Evolutionary conservation across 1,284 basidiomycete species (phyloP).

Genomic region (Rhodotorula sp.): DNA sequence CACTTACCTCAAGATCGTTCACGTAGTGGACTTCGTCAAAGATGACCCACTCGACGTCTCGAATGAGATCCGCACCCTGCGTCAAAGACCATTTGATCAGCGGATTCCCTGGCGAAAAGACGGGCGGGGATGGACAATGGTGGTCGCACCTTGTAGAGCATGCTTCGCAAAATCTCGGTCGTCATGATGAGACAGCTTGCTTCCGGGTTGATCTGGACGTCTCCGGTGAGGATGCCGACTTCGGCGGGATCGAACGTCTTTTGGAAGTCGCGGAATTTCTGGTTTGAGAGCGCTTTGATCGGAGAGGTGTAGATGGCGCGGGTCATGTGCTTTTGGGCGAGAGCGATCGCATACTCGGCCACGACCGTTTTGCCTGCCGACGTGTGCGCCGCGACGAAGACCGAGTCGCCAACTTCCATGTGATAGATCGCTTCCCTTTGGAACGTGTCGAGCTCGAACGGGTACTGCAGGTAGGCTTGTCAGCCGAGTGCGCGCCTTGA

Average conservation of each 20-base stretch:
- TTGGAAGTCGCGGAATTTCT: slow-evolving; percentile 99
- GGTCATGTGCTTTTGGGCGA: slow-evolving; percentile 98
- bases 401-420: slow-evolving; percentile 94
- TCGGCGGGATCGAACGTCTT: slow-evolving; percentile 88
- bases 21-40: slow-evolving; percentile 99
- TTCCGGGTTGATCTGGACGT: slow-evolving; percentile 99
- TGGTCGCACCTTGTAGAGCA: slow-evolving; percentile 75
- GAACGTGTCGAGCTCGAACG: slow-evolving; percentile 82
- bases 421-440: slow-evolving; percentile 99
- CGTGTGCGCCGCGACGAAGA: slow-evolving; percentile 98
- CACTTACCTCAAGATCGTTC: slow-evolving; percentile 89
- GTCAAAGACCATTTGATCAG: neutral
- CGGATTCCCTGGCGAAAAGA: neutral
- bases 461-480: slow-evolving; percentile 58
- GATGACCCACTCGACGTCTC: slow-evolving; percentile 99
- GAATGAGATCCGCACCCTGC: slow-evolving; percentile 87
- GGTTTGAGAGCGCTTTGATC: slow-evolving; percentile 98
- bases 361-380: slow-evolving; percentile 99
- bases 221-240: slow-evolving; percentile 95
- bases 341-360: slow-evolving; percentile 95
- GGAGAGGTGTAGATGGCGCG: slow-evolving; percentile 98
- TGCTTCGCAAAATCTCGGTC: slow-evolving; percentile 97
- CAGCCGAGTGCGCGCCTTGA: neutral
- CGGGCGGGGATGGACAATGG: neutral
- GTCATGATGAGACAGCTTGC: slow-evolving; percentile 85